A percentile compares a stretch with the other conserved stretches of the same genome.
Evolutionary conservation across 1,284 basidiomycete genomes (phyloP).

Genomic region (Boletellus deceptivus): DNA sequence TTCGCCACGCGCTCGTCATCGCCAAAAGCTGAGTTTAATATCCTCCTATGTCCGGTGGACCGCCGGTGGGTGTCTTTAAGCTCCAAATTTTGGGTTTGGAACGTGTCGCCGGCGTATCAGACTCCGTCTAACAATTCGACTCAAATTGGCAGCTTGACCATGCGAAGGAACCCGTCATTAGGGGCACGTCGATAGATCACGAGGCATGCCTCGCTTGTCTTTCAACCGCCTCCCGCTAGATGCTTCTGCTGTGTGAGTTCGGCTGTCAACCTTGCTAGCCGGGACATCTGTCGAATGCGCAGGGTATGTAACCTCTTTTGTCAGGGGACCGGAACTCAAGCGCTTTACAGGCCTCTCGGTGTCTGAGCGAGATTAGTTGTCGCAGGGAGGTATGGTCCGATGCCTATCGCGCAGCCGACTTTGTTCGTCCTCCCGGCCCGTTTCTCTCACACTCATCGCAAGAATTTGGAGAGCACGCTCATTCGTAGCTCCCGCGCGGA

Average conservation of each 20-base stretch:
- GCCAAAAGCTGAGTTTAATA: too few relatives aligned
- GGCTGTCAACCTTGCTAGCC: constrained; percentile 10
- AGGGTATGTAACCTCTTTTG: constrained; percentile 6
- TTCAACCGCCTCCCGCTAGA: constrained; percentile 12
- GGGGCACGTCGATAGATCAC: too few relatives aligned
- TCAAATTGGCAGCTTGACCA: too few relatives aligned
- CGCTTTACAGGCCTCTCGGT: constrained; percentile 16
- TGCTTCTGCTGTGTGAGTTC: constrained; percentile 8
- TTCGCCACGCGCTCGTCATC: too few relatives aligned
- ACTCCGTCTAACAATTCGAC: too few relatives aligned
- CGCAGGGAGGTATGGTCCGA: constrained; percentile 13
- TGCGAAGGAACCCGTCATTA: too few relatives aligned
- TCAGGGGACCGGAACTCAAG: not conserved
- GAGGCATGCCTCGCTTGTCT: constrained; percentile 7
- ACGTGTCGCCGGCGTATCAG: too few relatives aligned
- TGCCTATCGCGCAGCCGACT: constrained; percentile 13
- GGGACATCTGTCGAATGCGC: constrained; percentile 16
- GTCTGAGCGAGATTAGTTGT: constrained; percentile 5
- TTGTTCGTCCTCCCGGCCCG: constrained; percentile 21
- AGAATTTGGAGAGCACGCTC: constrained; percentile 13
- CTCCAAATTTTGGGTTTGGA: too few relatives aligned
- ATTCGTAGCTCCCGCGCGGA: constrained; percentile 7
- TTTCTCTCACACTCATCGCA: constrained; percentile 15
- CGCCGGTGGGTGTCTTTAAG: too few relatives aligned
- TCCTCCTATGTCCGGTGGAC: too few relatives aligned